Evolutionary conservation across 176 grass and related monocot genomes (phyloP).

Genomic region (Avena atlantica): DNA sequence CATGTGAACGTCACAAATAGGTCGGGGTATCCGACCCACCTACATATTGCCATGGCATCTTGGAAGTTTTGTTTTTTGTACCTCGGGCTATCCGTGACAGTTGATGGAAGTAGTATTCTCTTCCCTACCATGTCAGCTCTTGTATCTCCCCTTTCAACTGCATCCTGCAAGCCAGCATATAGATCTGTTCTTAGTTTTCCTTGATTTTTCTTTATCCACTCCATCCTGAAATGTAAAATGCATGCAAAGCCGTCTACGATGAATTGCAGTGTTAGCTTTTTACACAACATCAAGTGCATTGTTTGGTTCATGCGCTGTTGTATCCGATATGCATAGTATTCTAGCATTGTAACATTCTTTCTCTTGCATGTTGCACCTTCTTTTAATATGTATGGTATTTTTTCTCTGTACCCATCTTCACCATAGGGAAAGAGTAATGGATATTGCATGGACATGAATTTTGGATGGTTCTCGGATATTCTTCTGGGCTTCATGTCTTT

Average conservation of each 20-base stretch:
- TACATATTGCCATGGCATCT: slow-evolving; percentile 40
- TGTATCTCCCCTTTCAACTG: background rate
- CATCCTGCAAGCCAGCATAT: too few relatives aligned
- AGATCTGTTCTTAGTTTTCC: too few relatives aligned
- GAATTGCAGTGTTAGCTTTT: slow-evolving; percentile 25
- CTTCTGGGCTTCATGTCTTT: background rate
- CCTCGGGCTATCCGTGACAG: slow-evolving; percentile 16
- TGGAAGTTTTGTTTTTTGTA: slow-evolving; percentile 49
- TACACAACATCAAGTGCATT: background rate
- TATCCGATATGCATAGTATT: too few relatives aligned
- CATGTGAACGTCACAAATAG: slow-evolving; percentile 4
- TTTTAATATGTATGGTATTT: too few relatives aligned
- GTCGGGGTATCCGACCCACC: background rate
- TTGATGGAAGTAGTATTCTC: slow-evolving; percentile 32
- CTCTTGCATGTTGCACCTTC: too few relatives aligned
- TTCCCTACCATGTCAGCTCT: slow-evolving; percentile 12
- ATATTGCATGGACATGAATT: too few relatives aligned
- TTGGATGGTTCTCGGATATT: too few relatives aligned
- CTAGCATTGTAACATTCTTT: too few relatives aligned
- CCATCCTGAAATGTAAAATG: slow-evolving; percentile 15
- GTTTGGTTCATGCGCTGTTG: too few relatives aligned
- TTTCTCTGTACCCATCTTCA: too few relatives aligned
- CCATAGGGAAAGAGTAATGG: too few relatives aligned
- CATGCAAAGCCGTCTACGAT: background rate
- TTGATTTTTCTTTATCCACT: slow-evolving; percentile 6